Base-by-base conservation (phyloP, 2,329 filamentous ascomycete genomes). In the Fusarium tupiense region DNA sequence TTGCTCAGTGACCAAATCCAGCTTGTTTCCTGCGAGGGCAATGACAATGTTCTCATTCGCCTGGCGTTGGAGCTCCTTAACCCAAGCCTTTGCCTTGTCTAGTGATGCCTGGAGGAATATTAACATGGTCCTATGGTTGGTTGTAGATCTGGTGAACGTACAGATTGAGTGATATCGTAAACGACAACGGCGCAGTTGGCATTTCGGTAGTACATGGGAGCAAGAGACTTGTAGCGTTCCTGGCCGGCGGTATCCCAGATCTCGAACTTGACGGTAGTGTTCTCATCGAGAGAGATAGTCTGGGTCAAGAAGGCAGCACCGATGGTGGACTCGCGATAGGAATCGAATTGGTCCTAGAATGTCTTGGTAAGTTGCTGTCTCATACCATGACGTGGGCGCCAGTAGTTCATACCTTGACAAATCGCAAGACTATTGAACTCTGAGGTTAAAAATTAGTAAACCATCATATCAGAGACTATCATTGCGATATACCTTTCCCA, bases 41-140 rank as follows among this genome's bases (percentile, higher is more conserved):
- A 99, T 99, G 84, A 99, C 95, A 84, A 99, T 99, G 85, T 98
- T 98, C 85, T 99, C 96, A 87, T 98, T 99, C 73, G 97, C 96
- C 86, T 99, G 96, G 82, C 96, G 92, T 85, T 99, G 96, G 63
- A 99, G 91, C 83, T 99, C 96, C 86, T 98, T 98, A 68, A 99
- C 96, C 96, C 96, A 99, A 50, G 95, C 93, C 85, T 99, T 99
- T 78, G 97, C 97, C 88, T 99, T 99, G 85, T 99, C 97, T 81
- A 99, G 88, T 54, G 96, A 99, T 75, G 95, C 91, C 96, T 56
- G 44, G 50, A 26, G 19, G 52, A 20, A 38, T 38, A 63, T 80
- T 67, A 79, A 66, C 33, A 56, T 62, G 46, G 37, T 52, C n/a
- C 20, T 26, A 69, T 1, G 24, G n/a, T 37, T 37, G 52, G 22